Percentiles rank a stretch among this genome's conserved stretches.
phyloP scores from a whole-genome alignment of 108 stramenopile genomes.

The Skeletonema menzelii region DNA sequence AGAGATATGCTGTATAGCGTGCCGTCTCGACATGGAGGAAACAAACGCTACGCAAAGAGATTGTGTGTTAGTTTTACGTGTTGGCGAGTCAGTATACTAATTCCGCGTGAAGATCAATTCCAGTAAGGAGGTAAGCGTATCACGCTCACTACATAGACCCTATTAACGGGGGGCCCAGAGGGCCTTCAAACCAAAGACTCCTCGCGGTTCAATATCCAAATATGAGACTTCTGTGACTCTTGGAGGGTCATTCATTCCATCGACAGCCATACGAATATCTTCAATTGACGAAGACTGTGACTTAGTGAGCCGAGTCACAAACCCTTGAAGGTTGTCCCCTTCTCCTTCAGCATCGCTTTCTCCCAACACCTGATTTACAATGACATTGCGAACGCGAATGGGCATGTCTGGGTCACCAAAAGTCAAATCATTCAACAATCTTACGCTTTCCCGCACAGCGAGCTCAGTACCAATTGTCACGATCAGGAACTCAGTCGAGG shows the following conservation, averaged over 20 bases:
- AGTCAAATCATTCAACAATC: constrained; percentile 85
- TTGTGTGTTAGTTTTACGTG: too few relatives aligned
- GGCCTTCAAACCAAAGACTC: constrained; percentile 84
- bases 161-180: too few relatives aligned
- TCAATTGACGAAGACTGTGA: constrained; percentile 37
- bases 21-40: too few relatives aligned
- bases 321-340: constrained; percentile 15
- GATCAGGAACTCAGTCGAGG: constrained; percentile 89
- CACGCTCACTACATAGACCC: too few relatives aligned
- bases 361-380: constrained; percentile 86
- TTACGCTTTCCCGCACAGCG: constrained; percentile 82
- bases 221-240: constrained; percentile 63
- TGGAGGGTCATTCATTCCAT: constrained; percentile 50
- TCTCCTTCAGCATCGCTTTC: constrained; percentile 22
- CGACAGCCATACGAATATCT: constrained; percentile 14
- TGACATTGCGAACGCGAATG: constrained; percentile 81
- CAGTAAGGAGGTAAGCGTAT: too few relatives aligned
- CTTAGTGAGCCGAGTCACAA: constrained; percentile 26
- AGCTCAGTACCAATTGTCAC: constrained; percentile 89
- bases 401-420: constrained; percentile 88
- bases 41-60: too few relatives aligned
- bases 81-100: too few relatives aligned
- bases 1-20: too few relatives aligned
- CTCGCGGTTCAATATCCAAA: constrained; percentile 84
- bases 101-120: too few relatives aligned